Evolutionary conservation across 768 basidiomycete species (phyloP).

Genomic region (Dentipellis sp.): DNA sequence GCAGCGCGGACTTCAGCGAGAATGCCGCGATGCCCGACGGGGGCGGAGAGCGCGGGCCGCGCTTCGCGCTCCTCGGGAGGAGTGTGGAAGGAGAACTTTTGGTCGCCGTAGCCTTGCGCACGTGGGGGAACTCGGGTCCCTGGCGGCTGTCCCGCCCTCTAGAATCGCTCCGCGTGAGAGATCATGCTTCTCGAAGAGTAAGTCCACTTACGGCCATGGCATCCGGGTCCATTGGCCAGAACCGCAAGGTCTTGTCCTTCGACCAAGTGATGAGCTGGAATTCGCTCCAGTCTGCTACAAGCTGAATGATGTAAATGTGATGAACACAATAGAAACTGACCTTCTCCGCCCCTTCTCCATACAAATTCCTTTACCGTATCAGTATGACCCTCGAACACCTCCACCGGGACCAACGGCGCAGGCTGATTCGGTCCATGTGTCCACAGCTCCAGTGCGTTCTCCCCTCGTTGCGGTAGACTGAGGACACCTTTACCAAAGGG

Average conservation of each 20-base stretch:
- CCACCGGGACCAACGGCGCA: constrained; percentile 41
- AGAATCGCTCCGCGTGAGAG: not conserved
- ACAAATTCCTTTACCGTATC: constrained; percentile 98
- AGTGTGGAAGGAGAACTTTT: constrained; percentile 44
- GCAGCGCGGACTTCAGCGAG: constrained; percentile 62
- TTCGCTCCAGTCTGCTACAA: constrained; percentile 28
- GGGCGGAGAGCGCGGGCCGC: constrained; percentile 42
- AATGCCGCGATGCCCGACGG: constrained; percentile 56
- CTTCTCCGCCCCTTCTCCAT: constrained; percentile 67
- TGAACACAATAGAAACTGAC: constrained; percentile 22
- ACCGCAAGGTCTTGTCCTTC: constrained; percentile 83
- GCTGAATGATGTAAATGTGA: not conserved
- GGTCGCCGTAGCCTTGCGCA: constrained; percentile 13
- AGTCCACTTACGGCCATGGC: constrained; percentile 47
- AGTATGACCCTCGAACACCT: constrained; percentile 78
- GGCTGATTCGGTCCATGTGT: constrained; percentile 23
- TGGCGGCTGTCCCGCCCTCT: constrained; percentile 21
- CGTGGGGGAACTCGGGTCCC: constrained; percentile 7
- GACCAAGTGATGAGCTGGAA: constrained; percentile 74
- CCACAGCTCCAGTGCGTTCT: constrained; percentile 82
- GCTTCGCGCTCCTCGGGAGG: constrained; percentile 29
- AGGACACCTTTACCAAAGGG: constrained; percentile 89
- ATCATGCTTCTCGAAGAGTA: not conserved
- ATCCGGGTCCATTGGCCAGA: constrained; percentile 79
- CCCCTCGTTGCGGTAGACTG: constrained; percentile 82